These are phyloP conservation scores for Aspergillus proliferans DNA, from an alignment of 2,329 filamentous ascomycete species.

Conservation along the genomic window DNA sequence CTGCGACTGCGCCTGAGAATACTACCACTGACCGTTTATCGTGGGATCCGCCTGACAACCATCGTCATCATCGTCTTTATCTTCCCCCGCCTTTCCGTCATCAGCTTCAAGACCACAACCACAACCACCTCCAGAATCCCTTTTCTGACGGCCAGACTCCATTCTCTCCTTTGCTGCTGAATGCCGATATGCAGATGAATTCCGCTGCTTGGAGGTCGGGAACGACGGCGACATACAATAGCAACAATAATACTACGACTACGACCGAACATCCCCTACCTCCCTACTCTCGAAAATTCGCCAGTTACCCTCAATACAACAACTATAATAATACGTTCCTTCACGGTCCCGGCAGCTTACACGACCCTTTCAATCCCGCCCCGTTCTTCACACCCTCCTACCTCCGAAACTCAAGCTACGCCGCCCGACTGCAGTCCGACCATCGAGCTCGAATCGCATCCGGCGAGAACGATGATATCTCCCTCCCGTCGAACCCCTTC, in stretches of 20 bases:
- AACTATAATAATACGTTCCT: slow-evolving; percentile 15
- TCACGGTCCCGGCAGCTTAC: slow-evolving; percentile 18
- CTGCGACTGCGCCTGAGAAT: slow-evolving; percentile 25
- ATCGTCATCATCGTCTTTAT: slow-evolving; percentile 31
- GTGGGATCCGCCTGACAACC: slow-evolving; percentile 20
- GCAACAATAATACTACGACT: background rate
- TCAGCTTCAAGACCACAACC: slow-evolving; percentile 2
- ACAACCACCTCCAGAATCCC: slow-evolving; percentile 27
- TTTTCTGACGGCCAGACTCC: slow-evolving; percentile 20
- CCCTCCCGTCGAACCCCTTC: slow-evolving; percentile 5
- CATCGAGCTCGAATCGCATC: slow-evolving; percentile 54
- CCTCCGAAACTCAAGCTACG: slow-evolving; percentile 69
- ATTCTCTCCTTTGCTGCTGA: slow-evolving; percentile 26
- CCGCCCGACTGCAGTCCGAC: slow-evolving; percentile 66
- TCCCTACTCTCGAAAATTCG: slow-evolving; percentile 45
- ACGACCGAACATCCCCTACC: slow-evolving; percentile 34
- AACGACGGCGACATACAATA: background rate
- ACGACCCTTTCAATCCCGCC: slow-evolving; percentile 20
- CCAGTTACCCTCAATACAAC: slow-evolving; percentile 23
- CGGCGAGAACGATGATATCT: slow-evolving; percentile 40
- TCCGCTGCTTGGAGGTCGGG: slow-evolving; percentile 42
- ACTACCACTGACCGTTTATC: background rate
- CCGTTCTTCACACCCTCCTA: slow-evolving; percentile 80
- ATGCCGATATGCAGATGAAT: slow-evolving; percentile 46
- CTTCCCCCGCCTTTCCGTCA: slow-evolving; percentile 29